These are phyloP conservation scores for Paspalum notatum DNA, from an alignment of 176 grass and related monocot genomes.

Conservation along the genomic window DNA sequence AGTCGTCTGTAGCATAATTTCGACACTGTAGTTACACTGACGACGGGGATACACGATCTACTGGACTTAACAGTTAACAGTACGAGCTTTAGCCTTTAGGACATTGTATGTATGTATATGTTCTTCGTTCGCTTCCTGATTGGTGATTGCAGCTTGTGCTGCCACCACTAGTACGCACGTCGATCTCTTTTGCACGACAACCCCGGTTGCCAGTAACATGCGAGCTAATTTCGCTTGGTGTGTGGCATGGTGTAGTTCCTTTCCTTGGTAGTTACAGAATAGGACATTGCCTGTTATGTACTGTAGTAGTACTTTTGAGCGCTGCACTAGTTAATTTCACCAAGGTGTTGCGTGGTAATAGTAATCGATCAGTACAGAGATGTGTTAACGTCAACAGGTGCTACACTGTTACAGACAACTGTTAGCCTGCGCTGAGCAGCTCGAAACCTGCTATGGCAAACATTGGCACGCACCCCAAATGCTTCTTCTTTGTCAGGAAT, in stretches of 20 bases:
- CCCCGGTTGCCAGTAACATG: too few species aligned
- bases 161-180: too few species aligned
- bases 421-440: not conserved
- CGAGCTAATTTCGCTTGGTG: too few species aligned
- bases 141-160: too few species aligned
- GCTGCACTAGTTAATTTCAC: not conserved
- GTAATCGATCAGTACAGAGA: not conserved
- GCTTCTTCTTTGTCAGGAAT: not conserved
- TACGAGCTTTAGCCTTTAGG: constrained; percentile 43
- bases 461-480: not conserved
- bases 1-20: too few species aligned
- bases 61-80: too few species aligned
- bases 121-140: not conserved
- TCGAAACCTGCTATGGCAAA: not conserved
- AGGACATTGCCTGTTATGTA: not conserved
- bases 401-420: not conserved
- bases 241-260: too few species aligned
- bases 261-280: too few species aligned
- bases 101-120: too few species aligned
- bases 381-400: not conserved
- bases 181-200: too few species aligned
- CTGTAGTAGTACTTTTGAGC: not conserved
- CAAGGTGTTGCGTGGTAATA: not conserved
- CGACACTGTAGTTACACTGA: too few species aligned
- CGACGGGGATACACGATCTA: too few species aligned